These are phyloP conservation scores for Malassezia psittaci DNA, from an alignment of 1,284 basidiomycete species.

Conservation along the genomic window DNA sequence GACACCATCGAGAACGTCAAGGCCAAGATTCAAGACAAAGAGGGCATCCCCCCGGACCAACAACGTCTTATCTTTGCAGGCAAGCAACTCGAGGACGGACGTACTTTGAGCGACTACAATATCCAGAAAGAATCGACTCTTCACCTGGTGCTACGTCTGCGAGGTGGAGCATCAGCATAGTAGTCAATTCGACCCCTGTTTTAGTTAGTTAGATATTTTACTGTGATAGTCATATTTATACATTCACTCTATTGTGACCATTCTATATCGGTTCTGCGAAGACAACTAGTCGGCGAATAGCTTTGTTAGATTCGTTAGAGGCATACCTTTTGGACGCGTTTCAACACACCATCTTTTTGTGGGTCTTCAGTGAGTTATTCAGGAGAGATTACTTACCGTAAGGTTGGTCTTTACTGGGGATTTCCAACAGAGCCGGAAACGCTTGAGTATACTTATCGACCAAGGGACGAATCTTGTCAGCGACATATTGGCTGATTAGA, in stretches of 20 bases:
- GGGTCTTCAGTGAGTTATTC: constrained; percentile 59
- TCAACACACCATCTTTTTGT: constrained; percentile 88
- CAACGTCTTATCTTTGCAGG: constrained; percentile 52
- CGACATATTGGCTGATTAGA: constrained; percentile 48
- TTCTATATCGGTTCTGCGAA: neutral
- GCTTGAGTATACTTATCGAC: constrained; percentile 91
- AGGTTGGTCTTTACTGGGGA: constrained; percentile 70
- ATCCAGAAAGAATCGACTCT: constrained; percentile 46
- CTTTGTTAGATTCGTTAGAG: constrained; percentile 13
- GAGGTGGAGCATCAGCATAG: constrained; percentile 31
- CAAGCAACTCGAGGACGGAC: constrained; percentile 51
- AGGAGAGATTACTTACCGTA: constrained; percentile 40
- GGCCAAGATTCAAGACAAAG: constrained; percentile 53
- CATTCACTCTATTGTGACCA: neutral
- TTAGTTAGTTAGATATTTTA: constrained; percentile 24
- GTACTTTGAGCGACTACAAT: constrained; percentile 51
- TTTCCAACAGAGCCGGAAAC: constrained; percentile 93
- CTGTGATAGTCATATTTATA: neutral
- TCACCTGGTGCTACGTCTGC: constrained; percentile 39
- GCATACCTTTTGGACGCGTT: constrained; percentile 71
- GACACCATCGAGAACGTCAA: constrained; percentile 84
- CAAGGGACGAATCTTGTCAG: constrained; percentile 84
- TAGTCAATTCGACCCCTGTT: constrained; percentile 12
- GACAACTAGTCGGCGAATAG: constrained; percentile 29
- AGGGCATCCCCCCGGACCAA: constrained; percentile 50